These are phyloP conservation scores for Amborella trichopoda DNA, from an alignment of 164 flowering plant genomes.

Conservation along the genomic window DNA sequence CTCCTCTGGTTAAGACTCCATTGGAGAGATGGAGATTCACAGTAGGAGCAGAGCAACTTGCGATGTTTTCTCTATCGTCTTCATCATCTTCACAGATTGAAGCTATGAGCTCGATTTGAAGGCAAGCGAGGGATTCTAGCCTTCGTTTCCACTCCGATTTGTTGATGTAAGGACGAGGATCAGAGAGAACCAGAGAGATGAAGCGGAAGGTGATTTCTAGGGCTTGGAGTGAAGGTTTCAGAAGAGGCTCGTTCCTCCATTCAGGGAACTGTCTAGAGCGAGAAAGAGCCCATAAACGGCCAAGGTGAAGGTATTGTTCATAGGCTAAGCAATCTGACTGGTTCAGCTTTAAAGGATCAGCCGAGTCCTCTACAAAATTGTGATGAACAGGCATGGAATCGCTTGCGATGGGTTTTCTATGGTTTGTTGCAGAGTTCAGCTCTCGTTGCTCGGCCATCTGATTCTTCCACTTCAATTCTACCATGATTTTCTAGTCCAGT, in stretches of 20 bases:
- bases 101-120: constrained; percentile 63
- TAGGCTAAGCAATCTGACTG: constrained; percentile 45
- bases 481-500: too few species aligned
- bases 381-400: too few species aligned
- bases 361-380: too few species aligned
- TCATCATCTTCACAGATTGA: constrained; percentile 33
- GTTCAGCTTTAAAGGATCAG: too few species aligned
- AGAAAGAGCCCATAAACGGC: constrained; percentile 62
- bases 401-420: too few species aligned
- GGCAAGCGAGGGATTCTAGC: constrained; percentile 41
- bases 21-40: constrained; percentile 31
- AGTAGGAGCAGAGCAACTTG: constrained; percentile 47
- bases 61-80: constrained; percentile 19
- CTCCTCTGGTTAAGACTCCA: constrained; percentile 40
- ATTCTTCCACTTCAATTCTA: too few species aligned
- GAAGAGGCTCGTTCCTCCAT: constrained; percentile 52
- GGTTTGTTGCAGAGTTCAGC: too few species aligned
- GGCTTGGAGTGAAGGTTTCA: constrained; percentile 71
- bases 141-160: constrained; percentile 59
- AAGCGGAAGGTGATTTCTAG: constrained; percentile 84
- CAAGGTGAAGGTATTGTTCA: constrained; percentile 62
- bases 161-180: constrained; percentile 64
- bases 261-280: constrained; percentile 37
- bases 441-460: too few species aligned
- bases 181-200: constrained; percentile 53